Evolutionary conservation across 306 rosid species (phyloP), one percentile per base, ranked within the genome.

Genomic region (Alnus rubra): DNA sequence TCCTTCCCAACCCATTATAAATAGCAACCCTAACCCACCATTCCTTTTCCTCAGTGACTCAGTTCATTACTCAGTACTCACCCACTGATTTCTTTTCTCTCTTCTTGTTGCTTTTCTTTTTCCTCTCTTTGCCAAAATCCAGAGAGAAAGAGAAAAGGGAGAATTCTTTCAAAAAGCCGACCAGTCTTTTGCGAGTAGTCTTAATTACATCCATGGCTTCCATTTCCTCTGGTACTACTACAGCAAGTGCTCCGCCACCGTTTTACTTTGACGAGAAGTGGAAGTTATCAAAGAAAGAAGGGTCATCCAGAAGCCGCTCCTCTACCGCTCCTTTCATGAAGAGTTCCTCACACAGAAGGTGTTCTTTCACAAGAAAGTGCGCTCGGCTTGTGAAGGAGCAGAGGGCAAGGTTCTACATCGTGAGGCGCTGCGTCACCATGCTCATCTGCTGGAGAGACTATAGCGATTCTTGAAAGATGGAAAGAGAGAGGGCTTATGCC

Each of bases 181-280:
- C 28, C 28, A 1, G 14, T 62, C 68, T 68, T 23, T 23, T 23
- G 28, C 28, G 28, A 23, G 28, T 23, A 23, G 28, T 23, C 28
- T 23, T 23, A 23, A 23, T 23, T 18, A n/a, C 56, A 48, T 14
- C 72, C 71, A 64, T 81, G 80, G 68, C 86, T 73, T 75, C 76
- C 1, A 15, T 80, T 28, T 35, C 76, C 28, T 71, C 85, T 3
- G 4, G 28, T 80, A 6, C 31, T 80, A 6, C 31, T 30, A n/a
- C 78, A 1, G 4, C 47, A 2, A 8, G 5, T 44, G 64, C 35
- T 33, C 76, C 88, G 10, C 74, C 87, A 16, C 81, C 78, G 4
- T 80, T 88, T 52, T 85, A 85, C 78, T 62, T 85, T 39, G 88
- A 88, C 18, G 91, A 88, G 84, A 88, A 88, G 49, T 88, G 89